Evolutionary conservation across 257 asterid genomes (phyloP).

Genomic region (Gynochthodes officinalis): DNA sequence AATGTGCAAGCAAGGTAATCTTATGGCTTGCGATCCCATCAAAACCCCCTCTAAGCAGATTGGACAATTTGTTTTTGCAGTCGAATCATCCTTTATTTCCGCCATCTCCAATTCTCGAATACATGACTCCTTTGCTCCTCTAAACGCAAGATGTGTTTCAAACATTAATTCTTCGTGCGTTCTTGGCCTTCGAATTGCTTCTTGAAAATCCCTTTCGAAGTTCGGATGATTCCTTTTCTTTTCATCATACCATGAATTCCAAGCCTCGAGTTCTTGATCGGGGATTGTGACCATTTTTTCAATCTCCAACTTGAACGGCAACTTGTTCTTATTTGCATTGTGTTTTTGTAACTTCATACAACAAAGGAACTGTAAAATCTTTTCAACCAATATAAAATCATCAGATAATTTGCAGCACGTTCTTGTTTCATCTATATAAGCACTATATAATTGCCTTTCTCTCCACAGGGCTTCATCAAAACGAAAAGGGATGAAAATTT

Average conservation of each 20-base stretch:
- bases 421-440: neutral
- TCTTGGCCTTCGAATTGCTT: neutral
- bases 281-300: neutral
- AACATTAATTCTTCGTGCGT: neutral
- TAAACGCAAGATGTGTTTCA: neutral
- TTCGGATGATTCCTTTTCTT: neutral
- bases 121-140: neutral
- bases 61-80: neutral
- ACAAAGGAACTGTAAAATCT: neutral
- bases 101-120: neutral
- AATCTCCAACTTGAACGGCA: neutral
- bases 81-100: neutral
- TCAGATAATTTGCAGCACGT: neutral
- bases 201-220: neutral
- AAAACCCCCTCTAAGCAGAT: neutral
- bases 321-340: neutral
- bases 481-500: neutral
- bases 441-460: neutral
- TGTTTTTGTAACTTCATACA: neutral
- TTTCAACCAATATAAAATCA: neutral
- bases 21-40: neutral
- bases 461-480: neutral
- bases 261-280: neutral
- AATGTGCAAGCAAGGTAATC: neutral
- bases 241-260: neutral